phyloP scores from a whole-genome alignment of 805 yeast genomes.

The Candida germanica region DNA sequence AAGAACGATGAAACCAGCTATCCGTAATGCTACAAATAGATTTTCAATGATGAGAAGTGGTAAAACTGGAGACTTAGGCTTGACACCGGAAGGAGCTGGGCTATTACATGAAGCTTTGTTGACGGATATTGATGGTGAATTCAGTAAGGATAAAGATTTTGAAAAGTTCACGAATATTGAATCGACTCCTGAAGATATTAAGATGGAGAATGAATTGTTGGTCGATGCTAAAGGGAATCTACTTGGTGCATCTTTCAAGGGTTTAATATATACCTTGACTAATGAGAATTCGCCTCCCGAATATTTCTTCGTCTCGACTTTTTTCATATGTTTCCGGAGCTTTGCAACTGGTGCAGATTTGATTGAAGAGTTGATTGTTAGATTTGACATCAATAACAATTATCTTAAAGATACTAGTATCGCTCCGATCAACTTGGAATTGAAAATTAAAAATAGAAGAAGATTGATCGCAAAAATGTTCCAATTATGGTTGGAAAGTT shows the following conservation, averaged over 20 bases:
- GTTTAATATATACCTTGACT: conserved; percentile 61
- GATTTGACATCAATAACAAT: conserved; percentile 54
- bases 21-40: conserved; percentile 32
- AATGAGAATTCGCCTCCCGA: conserved; percentile 65
- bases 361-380: conserved; percentile 60
- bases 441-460: conserved; percentile 54
- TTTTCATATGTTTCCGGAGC: conserved; percentile 71
- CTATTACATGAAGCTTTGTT: conserved; percentile 35
- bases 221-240: conserved; percentile 50
- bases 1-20: conserved; percentile 16
- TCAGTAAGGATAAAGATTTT: conserved; percentile 35
- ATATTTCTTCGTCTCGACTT: conserved; percentile 66
- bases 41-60: conserved; percentile 53
- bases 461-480: conserved; percentile 65
- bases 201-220: conserved; percentile 44
- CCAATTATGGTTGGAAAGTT: conserved; percentile 85
- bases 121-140: conserved; percentile 26
- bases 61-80: conserved; percentile 44
- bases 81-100: conserved; percentile 48
- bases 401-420: conserved; percentile 18
- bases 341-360: conserved; percentile 67
- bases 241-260: conserved; percentile 69
- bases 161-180: conserved; percentile 26
- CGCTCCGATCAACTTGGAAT: conserved; percentile 20
- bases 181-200: conserved; percentile 9